Evolutionary conservation across 306 rosid genomes (phyloP), one percentile per base, ranked within the genome.

Genomic region (Corylus americana): DNA sequence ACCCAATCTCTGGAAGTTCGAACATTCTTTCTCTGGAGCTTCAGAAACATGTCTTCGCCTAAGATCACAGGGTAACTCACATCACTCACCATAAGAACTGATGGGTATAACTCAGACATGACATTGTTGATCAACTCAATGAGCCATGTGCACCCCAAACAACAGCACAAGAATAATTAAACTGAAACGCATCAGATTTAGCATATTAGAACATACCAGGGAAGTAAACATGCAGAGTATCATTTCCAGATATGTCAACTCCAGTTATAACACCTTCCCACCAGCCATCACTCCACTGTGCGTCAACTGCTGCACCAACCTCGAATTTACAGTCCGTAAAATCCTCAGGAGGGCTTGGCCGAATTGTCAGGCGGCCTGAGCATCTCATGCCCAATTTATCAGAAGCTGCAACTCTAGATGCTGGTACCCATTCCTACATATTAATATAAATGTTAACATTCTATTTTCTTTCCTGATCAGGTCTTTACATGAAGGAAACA

Each of bases 251-350:
- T 45, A 37, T 53, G 72, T 83, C 71, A 29, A 88, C 78, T 69
- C 90, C 88, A 69, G 87, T 79, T 73, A 93, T 45, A 62, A 93
- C 87, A 70, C 96, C 91, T 85, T 93, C 97, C 97, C 97, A 93
- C 97, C 97, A 93, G 75, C 96, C 94, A 62, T 91, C 96, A 73
- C 90, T 44, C 88, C 92, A 91, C 96, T 94, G 87, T 39, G 90
- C 97, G 85, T 93, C 97, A 66, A 93, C 97, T 27, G 90, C 73
- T 13, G 81, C 78, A 59, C 97, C 97, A 85, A 89, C 78, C 86
- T 85, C 91, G 62, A 87, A 76, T 54, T 25, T 70, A 48, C 17
- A 50, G 47, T 68, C 76, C 25, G 74, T 67, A 78, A 72, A 55
- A 72, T 68, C 83, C 62, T 80, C 79, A 48, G 90, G 92, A 80